Conservation (phyloP, 805 yeast genomes). For the Kazachstania martiniae region DNA sequence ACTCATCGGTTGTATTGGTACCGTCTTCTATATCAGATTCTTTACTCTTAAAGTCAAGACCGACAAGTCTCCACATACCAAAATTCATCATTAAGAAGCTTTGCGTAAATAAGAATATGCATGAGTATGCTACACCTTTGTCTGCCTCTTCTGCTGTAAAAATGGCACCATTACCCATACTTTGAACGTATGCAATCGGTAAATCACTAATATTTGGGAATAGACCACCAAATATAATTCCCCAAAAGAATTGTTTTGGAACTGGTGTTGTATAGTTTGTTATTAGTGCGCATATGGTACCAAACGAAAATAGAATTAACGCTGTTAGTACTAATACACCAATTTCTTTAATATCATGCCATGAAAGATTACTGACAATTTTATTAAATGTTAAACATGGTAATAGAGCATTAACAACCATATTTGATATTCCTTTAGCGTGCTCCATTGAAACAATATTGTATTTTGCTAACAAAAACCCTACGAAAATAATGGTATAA, state of each 20-base stretch:
- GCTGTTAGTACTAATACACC: constrained; percentile 53
- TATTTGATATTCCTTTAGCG: constrained; percentile 57
- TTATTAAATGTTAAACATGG: constrained; percentile 74
- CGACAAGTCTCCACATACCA: constrained; percentile 63
- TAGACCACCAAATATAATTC: constrained; percentile 58
- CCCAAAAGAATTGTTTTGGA: constrained; percentile 71
- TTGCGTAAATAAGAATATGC: constrained; percentile 60
- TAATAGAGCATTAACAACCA: constrained; percentile 55
- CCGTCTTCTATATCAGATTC: neutral
- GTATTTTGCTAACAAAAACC: constrained; percentile 50
- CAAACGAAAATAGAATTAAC: constrained; percentile 34
- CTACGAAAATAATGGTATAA: constrained; percentile 57
- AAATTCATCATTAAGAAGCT: constrained; percentile 59
- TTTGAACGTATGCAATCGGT: constrained; percentile 75
- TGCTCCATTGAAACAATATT: constrained; percentile 58
- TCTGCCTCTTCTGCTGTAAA: constrained; percentile 47
- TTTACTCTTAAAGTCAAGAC: constrained; percentile 47
- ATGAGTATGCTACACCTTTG: constrained; percentile 71
- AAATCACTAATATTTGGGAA: constrained; percentile 74
- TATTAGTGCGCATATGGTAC: constrained; percentile 33
- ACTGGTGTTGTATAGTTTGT: constrained; percentile 41
- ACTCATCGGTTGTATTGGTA: neutral
- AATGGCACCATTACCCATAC: constrained; percentile 49
- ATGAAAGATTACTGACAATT: constrained; percentile 53
- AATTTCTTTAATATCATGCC: constrained; percentile 56